These are phyloP conservation scores for Cytospora schulzeri DNA, from an alignment of 2,329 filamentous ascomycete genomes.

Conservation along the genomic window DNA sequence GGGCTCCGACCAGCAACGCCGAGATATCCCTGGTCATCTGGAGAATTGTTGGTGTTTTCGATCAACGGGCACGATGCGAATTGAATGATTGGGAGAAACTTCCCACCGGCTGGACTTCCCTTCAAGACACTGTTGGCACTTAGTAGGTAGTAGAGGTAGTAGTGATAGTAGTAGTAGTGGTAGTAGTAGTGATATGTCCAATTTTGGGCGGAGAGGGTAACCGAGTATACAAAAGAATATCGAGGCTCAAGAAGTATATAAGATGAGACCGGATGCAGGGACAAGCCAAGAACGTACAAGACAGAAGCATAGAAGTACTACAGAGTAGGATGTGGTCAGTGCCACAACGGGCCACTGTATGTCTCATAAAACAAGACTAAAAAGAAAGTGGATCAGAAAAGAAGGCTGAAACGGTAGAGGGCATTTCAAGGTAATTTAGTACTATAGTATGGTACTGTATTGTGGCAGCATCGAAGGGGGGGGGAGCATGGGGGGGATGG, in stretches of 20 bases:
- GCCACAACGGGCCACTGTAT: neutral
- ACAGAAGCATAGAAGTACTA: neutral
- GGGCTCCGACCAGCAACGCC: conserved; percentile 9
- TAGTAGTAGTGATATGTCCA: neutral
- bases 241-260: conserved; percentile 5
- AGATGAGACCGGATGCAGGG: conserved; percentile 10
- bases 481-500: too few relatives aligned
- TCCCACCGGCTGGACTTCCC: neutral
- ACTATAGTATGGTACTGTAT: neutral
- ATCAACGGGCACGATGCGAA: conserved; percentile 14
- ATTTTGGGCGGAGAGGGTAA: neutral
- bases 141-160: neutral
- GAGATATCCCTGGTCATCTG: conserved; percentile 14
- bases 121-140: too few relatives aligned
- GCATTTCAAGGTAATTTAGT: conserved; percentile 19
- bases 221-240: neutral
- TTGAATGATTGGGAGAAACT: conserved; percentile 7
- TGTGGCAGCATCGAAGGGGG: conserved; percentile 23
- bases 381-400: conserved; percentile 24
- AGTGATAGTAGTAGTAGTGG: neutral
- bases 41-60: conserved; percentile 1
- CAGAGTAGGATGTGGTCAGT: neutral
- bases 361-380: conserved; percentile 18
- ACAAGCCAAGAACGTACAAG: conserved; percentile 2
- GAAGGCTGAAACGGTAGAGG: conserved; percentile 25